These are phyloP conservation scores for Colletotrichum lini DNA, from an alignment of 2,329 filamentous ascomycete genomes.

Conservation along the genomic window DNA sequence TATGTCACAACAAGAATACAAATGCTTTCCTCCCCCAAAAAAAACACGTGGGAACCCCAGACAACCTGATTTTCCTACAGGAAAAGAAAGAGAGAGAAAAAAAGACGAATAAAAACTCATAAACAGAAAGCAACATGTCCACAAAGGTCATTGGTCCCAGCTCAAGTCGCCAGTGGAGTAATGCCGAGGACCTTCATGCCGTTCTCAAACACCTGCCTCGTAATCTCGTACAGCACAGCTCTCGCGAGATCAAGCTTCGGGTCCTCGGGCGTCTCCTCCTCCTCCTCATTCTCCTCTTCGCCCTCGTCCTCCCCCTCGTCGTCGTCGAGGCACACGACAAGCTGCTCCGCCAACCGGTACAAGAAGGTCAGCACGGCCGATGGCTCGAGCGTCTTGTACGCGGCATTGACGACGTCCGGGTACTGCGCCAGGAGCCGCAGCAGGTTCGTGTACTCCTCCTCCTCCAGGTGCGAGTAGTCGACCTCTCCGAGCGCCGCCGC, in stretches of 20 bases:
- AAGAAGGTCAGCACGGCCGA: slow-evolving; percentile 77
- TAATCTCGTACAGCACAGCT: slow-evolving; percentile 73
- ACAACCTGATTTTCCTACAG: no score
- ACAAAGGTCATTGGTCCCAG: not conserved
- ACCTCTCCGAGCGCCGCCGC: slow-evolving; percentile 37
- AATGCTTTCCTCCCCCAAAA: not conserved
- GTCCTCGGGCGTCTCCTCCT: slow-evolving; percentile 48
- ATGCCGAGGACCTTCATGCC: slow-evolving; percentile 74
- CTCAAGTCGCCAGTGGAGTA: slow-evolving; percentile 14
- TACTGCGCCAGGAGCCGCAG: slow-evolving; percentile 74
- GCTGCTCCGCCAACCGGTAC: slow-evolving; percentile 30
- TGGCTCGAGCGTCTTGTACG: slow-evolving; percentile 76
- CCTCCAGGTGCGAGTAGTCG: slow-evolving; percentile 45
- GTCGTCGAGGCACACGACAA: slow-evolving; percentile 24
- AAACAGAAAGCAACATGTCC: not conserved
- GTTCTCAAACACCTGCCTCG: slow-evolving; percentile 75
- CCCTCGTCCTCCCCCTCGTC: slow-evolving; percentile 24
- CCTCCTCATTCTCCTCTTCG: slow-evolving; percentile 25
- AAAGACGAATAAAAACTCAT: no score
- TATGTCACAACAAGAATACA: not conserved
- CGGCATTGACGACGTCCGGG: slow-evolving; percentile 75
- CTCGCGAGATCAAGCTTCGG: slow-evolving; percentile 70
- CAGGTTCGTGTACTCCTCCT: slow-evolving; percentile 69
- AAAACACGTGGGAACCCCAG: not conserved
- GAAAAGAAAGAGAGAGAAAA: no score